Percentiles rank a stretch among this genome's conserved stretches.
These are phyloP conservation scores for Vicia sativa DNA, from an alignment of 306 rosid species.

Conservation along the genomic window DNA sequence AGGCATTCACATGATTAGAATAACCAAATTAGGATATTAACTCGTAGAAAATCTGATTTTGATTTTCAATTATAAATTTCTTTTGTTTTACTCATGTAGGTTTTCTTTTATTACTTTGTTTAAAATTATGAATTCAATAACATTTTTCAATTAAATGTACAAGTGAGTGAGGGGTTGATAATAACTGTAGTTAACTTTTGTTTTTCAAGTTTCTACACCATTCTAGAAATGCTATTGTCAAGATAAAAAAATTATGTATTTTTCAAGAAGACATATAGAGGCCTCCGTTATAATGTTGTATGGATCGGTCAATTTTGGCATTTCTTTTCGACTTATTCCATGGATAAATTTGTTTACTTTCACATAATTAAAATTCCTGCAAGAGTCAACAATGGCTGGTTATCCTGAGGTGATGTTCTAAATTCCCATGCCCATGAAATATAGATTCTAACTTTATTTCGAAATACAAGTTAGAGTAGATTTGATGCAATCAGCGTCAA, in stretches of 20 bases:
- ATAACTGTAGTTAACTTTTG: conserved; percentile 2
- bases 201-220: conserved; percentile 10
- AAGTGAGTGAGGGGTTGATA: conserved; percentile 21
- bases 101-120: conserved; percentile 51
- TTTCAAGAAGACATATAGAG: conserved; percentile 5
- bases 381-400: conserved; percentile 47
- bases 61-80: too few species aligned
- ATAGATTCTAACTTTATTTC: too few species aligned
- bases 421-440: too few species aligned
- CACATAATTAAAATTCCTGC: conserved; percentile 34
- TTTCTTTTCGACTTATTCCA: conserved; percentile 13
- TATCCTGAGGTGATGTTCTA: too few species aligned
- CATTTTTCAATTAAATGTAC: conserved; percentile 28
- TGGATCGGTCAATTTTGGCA: conserved; percentile 16
- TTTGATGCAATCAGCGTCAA: too few species aligned
- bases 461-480: too few species aligned
- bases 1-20: too few species aligned
- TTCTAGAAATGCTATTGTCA: conserved; percentile 11
- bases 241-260: conserved; percentile 1
- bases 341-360: conserved; percentile 34
- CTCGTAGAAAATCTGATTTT: too few species aligned
- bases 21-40: too few species aligned
- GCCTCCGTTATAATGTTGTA: conserved; percentile 6
- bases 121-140: conserved; percentile 32
- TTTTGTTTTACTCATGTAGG: too few species aligned